Base-by-base conservation (phyloP, 208 protist genomes). In the Vickermania ingenoplastis region DNA sequence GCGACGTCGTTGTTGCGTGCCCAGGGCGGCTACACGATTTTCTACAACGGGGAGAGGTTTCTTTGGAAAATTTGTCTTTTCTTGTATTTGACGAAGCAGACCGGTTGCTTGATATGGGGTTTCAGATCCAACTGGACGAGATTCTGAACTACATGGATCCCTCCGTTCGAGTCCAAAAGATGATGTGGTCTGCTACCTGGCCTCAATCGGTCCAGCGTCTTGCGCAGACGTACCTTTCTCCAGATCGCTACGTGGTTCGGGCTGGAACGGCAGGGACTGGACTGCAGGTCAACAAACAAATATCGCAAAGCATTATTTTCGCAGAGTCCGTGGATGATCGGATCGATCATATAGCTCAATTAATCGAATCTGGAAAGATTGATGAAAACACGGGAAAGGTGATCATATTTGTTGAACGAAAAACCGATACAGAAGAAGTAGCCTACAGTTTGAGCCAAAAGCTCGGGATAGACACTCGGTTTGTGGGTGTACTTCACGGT, bases 21-120 rank as follows among this genome's bases (percentile, higher is more conserved):
- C 99, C 99, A 3, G 99, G 99, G 11, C 93, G 98, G 27, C 76
- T 99, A 28, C 77, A 95, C 27, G 97, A 99, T 77, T 89, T 97
- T 63, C 63, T 98, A 3, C 80, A 98, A 41, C 81, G 83, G 52
- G 92, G 91, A 7, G 81, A 81, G 25, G 77, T 99, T 31, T 79
- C 68, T 21, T 73, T 99, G 24, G 62, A 65, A 22, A 57, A 81
- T 24, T 56, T 99, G 17, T 77, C 96, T 52, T 98, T 98, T 60
- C 59, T 99, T 0, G 98, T 99, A 2, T 99, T 99, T 75, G 99
- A 99, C 77, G 99, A 99, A 77, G 98, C 98, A 5, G 99, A 99
- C 82, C 75, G 94, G 13, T 77, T 97, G 53, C 77, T 97, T 24
- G 93, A 97, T 63, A 97, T 97, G 93, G 91, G 93, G 14, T 96